Conservation (phyloP, 2,329 filamentous ascomycete genomes). For the Fonsecaea pedrosoi region DNA sequence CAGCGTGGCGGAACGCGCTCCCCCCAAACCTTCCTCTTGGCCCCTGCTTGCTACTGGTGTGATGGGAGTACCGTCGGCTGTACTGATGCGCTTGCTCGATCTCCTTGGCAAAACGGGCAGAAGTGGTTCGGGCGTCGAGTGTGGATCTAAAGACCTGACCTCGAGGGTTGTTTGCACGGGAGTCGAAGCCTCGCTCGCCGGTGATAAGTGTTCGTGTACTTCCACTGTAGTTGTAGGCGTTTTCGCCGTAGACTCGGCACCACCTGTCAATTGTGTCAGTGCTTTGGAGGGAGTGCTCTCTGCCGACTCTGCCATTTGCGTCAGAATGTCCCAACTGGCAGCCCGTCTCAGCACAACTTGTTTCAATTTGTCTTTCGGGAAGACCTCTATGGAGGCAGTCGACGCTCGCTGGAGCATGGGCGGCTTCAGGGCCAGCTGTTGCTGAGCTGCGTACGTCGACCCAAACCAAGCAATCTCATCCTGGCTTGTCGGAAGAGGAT, state of each 20-base stretch:
- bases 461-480: slow-evolving; percentile 35
- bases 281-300: slow-evolving; percentile 35
- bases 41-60: slow-evolving; percentile 32
- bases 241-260: slow-evolving; percentile 31
- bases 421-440: slow-evolving; percentile 26
- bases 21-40: slow-evolving; percentile 6
- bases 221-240: slow-evolving; percentile 39
- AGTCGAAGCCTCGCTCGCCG: slow-evolving; percentile 13
- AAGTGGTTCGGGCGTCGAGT: slow-evolving; percentile 14
- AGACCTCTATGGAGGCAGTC: slow-evolving; percentile 41
- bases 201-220: slow-evolving; percentile 19
- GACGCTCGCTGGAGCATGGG: slow-evolving; percentile 39
- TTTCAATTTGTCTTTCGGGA: slow-evolving; percentile 38
- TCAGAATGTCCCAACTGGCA: slow-evolving; percentile 37
- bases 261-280: slow-evolving; percentile 39
- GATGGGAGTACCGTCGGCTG: slow-evolving; percentile 24
- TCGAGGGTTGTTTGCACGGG: slow-evolving; percentile 31
- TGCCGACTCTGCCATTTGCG: slow-evolving; percentile 34
- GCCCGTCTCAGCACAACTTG: slow-evolving; percentile 35
- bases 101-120: slow-evolving; percentile 36
- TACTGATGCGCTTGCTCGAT: slow-evolving; percentile 41
- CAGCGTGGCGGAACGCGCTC: background rate
- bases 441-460: slow-evolving; percentile 22
- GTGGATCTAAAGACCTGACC: slow-evolving; percentile 29
- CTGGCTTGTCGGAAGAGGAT: slow-evolving; percentile 31